phyloP scores from a whole-genome alignment of 2,329 filamentous ascomycete species.

The Sporothrix euskadiensis region DNA sequence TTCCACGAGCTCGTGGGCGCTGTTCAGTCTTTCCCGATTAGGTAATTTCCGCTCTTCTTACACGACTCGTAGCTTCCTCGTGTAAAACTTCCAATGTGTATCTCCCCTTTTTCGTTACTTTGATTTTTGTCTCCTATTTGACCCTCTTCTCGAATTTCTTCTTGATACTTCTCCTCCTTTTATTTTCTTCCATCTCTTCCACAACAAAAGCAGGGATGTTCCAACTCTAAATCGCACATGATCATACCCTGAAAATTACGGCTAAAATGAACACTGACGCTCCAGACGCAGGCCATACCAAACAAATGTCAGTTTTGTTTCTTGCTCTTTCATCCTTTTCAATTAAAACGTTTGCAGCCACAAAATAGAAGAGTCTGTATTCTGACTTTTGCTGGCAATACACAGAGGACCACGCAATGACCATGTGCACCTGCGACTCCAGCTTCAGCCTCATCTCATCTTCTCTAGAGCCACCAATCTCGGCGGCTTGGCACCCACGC shows the following conservation, averaged over 20 bases:
- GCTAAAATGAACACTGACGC: conserved; percentile 7
- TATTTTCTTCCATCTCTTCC: neutral
- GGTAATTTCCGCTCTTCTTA: conserved; percentile 11
- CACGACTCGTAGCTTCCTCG: neutral
- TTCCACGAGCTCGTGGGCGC: neutral
- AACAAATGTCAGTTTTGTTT: conserved; percentile 7
- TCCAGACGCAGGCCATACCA: neutral
- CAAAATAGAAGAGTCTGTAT: neutral
- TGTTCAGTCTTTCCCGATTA: conserved; percentile 2
- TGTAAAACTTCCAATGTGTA: too few relatives aligned
- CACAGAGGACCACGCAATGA: too few relatives aligned
- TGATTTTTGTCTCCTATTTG: neutral
- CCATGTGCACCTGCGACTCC: neutral
- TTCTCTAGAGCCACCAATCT: neutral
- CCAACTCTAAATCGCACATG: conserved; percentile 11
- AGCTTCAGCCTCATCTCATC: conserved; percentile 3
- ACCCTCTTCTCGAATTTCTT: neutral
- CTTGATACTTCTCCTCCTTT: neutral
- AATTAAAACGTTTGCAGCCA: conserved; percentile 6
- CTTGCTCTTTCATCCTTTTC: neutral
- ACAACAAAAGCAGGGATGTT: neutral
- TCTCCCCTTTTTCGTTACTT: neutral
- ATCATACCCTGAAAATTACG: conserved; percentile 19
- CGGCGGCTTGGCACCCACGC: conserved; percentile 12
- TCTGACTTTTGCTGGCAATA: neutral